A percentile compares a stretch with the other conserved stretches of the same genome.
Conservation (phyloP, 768 basidiomycete genomes). For the Coprinopsis sp. region DNA sequence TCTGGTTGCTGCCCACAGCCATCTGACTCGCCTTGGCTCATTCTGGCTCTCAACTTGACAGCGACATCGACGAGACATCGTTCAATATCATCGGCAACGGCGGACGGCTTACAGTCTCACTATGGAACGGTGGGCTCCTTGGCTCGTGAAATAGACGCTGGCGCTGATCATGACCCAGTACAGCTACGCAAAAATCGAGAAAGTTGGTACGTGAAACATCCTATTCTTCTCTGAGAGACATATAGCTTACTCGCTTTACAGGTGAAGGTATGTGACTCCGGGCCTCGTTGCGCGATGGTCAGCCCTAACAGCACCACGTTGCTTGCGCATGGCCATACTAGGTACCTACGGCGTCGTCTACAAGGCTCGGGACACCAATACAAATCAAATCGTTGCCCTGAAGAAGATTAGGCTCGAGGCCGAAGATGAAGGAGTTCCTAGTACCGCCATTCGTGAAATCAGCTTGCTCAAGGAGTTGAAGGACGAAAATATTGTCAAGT, state of each 20-base stretch:
- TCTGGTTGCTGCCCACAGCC: background rate
- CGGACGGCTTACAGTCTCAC: background rate
- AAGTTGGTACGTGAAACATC: constrained; percentile 83
- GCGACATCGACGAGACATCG: background rate
- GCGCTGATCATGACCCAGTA: background rate
- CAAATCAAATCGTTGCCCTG: constrained; percentile 84
- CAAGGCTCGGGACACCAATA: constrained; percentile 83
- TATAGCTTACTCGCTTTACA: constrained; percentile 19
- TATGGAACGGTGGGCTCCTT: constrained; percentile 43
- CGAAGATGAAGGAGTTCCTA: constrained; percentile 98
- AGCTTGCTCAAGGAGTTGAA: constrained; percentile 94
- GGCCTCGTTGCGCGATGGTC: background rate
- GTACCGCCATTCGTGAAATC: constrained; percentile 97
- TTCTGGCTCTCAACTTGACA: background rate
- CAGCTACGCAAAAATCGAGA: constrained; percentile 96
- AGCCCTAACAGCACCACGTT: background rate
- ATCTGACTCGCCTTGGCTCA: background rate
- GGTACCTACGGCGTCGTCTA: constrained; percentile 99
- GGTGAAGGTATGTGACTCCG: constrained; percentile 36
- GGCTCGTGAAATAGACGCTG: constrained; percentile 5
- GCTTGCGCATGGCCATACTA: constrained; percentile 25
- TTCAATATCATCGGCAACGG: background rate
- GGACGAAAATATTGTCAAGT: constrained; percentile 95
- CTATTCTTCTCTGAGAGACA: constrained; percentile 13
- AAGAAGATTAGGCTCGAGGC: constrained; percentile 99